Evolutionary conservation across 208 protist species (phyloP).

Genomic region (Crithidia expoeki): DNA sequence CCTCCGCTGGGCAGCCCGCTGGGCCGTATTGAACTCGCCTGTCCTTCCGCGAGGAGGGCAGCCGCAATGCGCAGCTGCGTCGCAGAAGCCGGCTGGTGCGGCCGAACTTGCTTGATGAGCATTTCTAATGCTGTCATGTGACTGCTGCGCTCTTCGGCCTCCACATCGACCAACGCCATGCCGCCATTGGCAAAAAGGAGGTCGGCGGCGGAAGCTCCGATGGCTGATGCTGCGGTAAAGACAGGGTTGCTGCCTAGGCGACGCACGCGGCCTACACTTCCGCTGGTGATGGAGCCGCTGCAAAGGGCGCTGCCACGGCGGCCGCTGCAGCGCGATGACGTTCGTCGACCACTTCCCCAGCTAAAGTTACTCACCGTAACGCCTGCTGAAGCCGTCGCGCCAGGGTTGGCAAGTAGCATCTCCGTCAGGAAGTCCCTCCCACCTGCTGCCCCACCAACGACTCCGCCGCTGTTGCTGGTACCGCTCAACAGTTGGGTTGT

Average conservation of each 20-base stretch:
- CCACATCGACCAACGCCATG: constrained; percentile 48
- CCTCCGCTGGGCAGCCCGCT: constrained; percentile 59
- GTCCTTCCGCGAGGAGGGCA: constrained; percentile 53
- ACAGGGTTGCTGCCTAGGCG: constrained; percentile 7
- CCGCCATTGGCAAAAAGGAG: constrained; percentile 16
- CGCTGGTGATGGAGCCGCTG: constrained; percentile 6
- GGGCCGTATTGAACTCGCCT: constrained; percentile 47
- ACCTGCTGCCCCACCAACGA: too few species aligned
- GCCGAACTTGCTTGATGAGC: constrained; percentile 45
- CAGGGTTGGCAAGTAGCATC: constrained; percentile 6
- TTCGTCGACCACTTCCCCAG: not conserved
- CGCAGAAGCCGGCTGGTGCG: not conserved
- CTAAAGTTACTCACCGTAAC: not conserved
- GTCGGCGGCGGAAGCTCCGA: not conserved
- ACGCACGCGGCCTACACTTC: not conserved
- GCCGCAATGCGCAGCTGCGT: constrained; percentile 36
- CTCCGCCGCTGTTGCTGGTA: too few species aligned
- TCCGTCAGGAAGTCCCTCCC: constrained; percentile 21
- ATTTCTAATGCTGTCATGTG: constrained; percentile 71
- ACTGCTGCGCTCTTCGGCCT: constrained; percentile 52
- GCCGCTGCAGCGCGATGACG: constrained; percentile 7
- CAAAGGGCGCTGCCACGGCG: constrained; percentile 18
- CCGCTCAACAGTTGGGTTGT: constrained; percentile 24
- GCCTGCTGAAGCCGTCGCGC: not conserved
- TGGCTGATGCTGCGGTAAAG: constrained; percentile 1